A percentile compares a stretch with the other conserved stretches of the same genome.
Conservation (phyloP, 148 eudicot genomes). For the Rhododendron simsii region DNA sequence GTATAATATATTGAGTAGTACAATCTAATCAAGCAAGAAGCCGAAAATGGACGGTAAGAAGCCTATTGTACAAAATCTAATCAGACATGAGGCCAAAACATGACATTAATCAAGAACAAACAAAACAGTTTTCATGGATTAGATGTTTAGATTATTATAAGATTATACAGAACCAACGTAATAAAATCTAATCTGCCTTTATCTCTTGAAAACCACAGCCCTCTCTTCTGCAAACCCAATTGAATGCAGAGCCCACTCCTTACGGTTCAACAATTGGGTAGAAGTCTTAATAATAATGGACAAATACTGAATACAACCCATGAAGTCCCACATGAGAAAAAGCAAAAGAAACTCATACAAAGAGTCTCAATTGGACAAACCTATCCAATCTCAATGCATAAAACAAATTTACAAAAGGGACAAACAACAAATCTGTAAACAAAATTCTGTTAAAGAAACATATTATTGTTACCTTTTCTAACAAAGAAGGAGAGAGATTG, state of each 20-base stretch:
- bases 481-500: background rate
- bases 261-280: slow-evolving; percentile 1
- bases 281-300: background rate
- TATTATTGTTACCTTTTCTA: background rate
- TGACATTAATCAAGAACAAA: background rate
- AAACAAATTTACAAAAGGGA: background rate
- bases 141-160: background rate
- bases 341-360: background rate
- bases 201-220: background rate
- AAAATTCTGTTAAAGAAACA: background rate
- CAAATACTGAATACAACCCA: background rate
- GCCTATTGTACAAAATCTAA: background rate
- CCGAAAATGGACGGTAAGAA: background rate
- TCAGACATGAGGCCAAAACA: background rate
- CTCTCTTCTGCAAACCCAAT: background rate
- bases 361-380: background rate
- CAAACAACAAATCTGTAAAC: background rate
- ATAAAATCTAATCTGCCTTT: background rate
- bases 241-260: background rate
- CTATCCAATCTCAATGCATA: slow-evolving; percentile 5
- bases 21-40: background rate
- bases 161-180: background rate
- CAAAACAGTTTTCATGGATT: background rate
- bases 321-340: background rate
- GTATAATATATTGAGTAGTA: background rate